Evolutionary conservation across 192 early-diverging fungal species (phyloP).

Genomic region (Podila clonocystis): DNA sequence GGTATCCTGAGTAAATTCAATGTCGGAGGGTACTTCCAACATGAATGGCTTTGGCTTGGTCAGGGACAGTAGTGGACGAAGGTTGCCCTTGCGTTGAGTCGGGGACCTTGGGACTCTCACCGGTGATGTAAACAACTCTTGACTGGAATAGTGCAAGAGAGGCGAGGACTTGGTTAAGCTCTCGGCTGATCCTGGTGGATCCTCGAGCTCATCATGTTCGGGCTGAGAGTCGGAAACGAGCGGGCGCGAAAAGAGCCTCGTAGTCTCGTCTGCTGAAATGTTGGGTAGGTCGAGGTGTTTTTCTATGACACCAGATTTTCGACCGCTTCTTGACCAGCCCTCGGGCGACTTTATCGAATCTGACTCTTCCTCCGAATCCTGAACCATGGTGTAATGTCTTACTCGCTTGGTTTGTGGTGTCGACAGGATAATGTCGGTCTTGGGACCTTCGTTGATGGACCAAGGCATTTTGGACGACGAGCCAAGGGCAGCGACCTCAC

Average conservation of each 20-base stretch:
- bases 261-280: neutral
- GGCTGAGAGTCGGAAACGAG: conserved; percentile 38
- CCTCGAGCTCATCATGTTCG: conserved; percentile 2
- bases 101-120: neutral
- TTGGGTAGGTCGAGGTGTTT: conserved; percentile 22
- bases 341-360: neutral
- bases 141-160: neutral
- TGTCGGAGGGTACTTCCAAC: conserved; percentile 15
- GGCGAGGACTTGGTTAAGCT: neutral
- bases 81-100: neutral
- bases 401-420: conserved; percentile 37
- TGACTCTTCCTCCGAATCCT: conserved; percentile 36
- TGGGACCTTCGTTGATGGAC: conserved; percentile 31
- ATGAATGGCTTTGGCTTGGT: conserved; percentile 35
- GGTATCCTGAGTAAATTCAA: neutral
- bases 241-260: neutral
- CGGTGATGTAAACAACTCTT: neutral
- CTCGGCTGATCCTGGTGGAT: neutral
- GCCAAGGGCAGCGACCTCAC: neutral
- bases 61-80: neutral
- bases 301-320: neutral
- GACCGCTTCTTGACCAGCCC: neutral
- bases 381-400: conserved; percentile 29
- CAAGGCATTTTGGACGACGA: conserved; percentile 27
- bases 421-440: conserved; percentile 35